A percentile compares a stretch with the other conserved stretches of the same genome.
Evolutionary conservation across 768 basidiomycete species (phyloP).

Genomic region (Mycena epipterygia): DNA sequence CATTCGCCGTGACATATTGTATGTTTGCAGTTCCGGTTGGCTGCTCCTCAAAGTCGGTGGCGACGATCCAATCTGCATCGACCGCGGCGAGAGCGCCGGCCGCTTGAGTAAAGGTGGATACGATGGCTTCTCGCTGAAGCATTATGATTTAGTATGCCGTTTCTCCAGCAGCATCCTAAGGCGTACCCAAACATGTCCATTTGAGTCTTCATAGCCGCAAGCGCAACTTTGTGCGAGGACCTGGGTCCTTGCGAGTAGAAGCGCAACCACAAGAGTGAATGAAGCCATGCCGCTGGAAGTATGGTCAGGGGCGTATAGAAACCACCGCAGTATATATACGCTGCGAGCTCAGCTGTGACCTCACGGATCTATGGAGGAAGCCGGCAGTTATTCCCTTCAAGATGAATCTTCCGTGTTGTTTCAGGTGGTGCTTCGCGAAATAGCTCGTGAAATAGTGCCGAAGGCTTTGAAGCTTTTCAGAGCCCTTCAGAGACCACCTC

Average conservation of each 20-base stretch:
- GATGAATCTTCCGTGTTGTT: too few relatives aligned
- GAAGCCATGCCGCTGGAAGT: background rate
- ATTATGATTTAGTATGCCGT: background rate
- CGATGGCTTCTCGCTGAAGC: slow-evolving; percentile 29
- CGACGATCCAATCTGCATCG: slow-evolving; percentile 28
- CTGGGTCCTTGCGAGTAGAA: background rate
- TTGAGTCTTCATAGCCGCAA: slow-evolving; percentile 34
- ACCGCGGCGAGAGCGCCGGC: slow-evolving; percentile 32
- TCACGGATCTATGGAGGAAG: too few relatives aligned
- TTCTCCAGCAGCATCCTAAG: background rate
- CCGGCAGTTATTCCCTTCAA: too few relatives aligned
- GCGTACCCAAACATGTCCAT: slow-evolving; percentile 34
- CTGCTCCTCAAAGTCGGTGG: slow-evolving; percentile 29
- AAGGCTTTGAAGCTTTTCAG: too few relatives aligned
- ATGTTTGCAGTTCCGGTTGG: slow-evolving; percentile 24
- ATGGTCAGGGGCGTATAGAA: too few relatives aligned
- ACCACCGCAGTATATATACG: too few relatives aligned
- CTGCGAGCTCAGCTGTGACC: too few relatives aligned
- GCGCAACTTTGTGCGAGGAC: slow-evolving; percentile 27
- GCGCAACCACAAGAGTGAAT: slow-evolving; percentile 1
- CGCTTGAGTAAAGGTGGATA: slow-evolving; percentile 29
- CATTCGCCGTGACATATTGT: slow-evolving; percentile 30
- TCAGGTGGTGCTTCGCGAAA: too few relatives aligned
- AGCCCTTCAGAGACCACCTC: too few relatives aligned
- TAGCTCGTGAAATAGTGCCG: too few relatives aligned